Conservation (phyloP, 1,284 basidiomycete species). For the Papiliotrema nemorosa region DNA sequence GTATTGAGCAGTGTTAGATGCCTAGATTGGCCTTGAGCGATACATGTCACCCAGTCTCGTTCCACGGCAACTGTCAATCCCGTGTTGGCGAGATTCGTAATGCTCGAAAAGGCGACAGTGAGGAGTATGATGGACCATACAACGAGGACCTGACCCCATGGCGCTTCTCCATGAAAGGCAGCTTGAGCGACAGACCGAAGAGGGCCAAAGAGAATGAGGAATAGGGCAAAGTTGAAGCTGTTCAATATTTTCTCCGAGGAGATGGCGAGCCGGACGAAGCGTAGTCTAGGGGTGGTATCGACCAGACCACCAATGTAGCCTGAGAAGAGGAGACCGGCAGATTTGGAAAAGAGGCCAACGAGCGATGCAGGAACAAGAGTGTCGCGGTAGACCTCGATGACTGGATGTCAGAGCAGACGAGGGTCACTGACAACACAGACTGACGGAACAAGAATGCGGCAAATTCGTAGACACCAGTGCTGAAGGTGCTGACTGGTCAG, state of each 20-base stretch:
- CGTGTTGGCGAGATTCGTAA: slow-evolving; percentile 46
- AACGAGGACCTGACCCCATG: neutral
- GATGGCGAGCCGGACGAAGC: slow-evolving; percentile 45
- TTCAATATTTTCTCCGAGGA: slow-evolving; percentile 49
- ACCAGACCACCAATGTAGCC: slow-evolving; percentile 50
- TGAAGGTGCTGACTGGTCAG: slow-evolving; percentile 19
- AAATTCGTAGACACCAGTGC: slow-evolving; percentile 28
- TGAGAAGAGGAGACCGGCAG: slow-evolving; percentile 44
- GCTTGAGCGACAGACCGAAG: slow-evolving; percentile 18
- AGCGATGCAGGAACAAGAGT: slow-evolving; percentile 52
- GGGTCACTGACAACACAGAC: slow-evolving; percentile 1
- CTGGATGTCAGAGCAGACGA: slow-evolving; percentile 9
- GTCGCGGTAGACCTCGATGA: slow-evolving; percentile 40
- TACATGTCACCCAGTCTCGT: slow-evolving; percentile 53
- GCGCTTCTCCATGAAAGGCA: slow-evolving; percentile 22
- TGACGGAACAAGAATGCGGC: slow-evolving; percentile 38
- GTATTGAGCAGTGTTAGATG: slow-evolving; percentile 45
- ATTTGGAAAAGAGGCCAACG: slow-evolving; percentile 51
- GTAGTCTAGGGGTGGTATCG: slow-evolving; percentile 31
- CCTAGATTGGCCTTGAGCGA: slow-evolving; percentile 36
- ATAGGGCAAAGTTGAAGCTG: slow-evolving; percentile 43
- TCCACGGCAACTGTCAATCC: slow-evolving; percentile 52
- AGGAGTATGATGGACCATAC: slow-evolving; percentile 38
- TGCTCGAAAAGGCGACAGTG: slow-evolving; percentile 41
- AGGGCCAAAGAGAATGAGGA: slow-evolving; percentile 43